These are phyloP conservation scores for Tarenaya hassleriana DNA, from an alignment of 345 rosid genomes.

Conservation along the genomic window DNA sequence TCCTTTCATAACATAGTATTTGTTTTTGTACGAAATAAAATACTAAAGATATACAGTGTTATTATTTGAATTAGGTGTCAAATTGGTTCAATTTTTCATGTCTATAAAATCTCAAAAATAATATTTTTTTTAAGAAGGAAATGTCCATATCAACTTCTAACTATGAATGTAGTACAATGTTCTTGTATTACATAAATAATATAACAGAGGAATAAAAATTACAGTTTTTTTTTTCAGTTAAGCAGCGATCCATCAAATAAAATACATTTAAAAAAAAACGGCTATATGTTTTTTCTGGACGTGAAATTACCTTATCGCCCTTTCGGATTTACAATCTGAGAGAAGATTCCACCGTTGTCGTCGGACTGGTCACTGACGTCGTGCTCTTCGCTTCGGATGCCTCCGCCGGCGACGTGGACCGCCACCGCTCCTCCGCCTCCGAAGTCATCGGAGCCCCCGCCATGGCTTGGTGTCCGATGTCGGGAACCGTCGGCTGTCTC, in stretches of 20 bases:
- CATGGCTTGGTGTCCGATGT: slow-evolving; percentile 18
- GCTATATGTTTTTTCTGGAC: background rate
- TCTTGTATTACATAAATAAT: too few species aligned
- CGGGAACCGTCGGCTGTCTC: slow-evolving; percentile 34
- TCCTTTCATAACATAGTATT: too few species aligned
- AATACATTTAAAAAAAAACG: background rate
- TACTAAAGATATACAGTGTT: too few species aligned
- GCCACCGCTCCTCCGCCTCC: background rate
- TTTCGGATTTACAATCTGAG: slow-evolving; percentile 44
- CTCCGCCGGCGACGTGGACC: slow-evolving; percentile 11
- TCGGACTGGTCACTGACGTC: slow-evolving; percentile 19
- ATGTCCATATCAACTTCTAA: too few species aligned
- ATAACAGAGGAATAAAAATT: too few species aligned
- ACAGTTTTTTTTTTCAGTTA: too few species aligned
- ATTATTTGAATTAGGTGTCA: too few species aligned
- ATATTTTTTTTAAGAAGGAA: background rate
- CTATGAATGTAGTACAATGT: too few species aligned
- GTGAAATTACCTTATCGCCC: slow-evolving; percentile 35
- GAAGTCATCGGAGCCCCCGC: background rate
- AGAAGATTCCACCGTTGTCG: slow-evolving; percentile 30
- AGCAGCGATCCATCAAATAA: background rate
- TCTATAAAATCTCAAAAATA: background rate
- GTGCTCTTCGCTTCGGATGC: slow-evolving; percentile 24
- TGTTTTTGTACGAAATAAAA: too few species aligned
- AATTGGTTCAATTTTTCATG: background rate